A percentile compares a stretch with the other conserved stretches of the same genome.
These are phyloP conservation scores for Nelumbo lutea DNA, from an alignment of 164 flowering plant genomes.

Conservation along the genomic window DNA sequence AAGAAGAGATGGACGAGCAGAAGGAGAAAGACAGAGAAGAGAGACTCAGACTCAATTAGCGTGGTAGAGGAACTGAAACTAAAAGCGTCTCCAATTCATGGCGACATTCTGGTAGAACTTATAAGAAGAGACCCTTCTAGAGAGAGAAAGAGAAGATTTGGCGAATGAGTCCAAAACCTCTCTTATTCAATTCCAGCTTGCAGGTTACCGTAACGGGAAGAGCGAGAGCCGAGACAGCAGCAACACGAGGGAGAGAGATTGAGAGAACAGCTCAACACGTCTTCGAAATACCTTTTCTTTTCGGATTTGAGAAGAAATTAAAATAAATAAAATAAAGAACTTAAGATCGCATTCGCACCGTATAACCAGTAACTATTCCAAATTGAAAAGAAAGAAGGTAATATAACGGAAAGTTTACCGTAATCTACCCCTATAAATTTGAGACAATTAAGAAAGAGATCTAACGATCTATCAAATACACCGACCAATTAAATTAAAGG, in stretches of 20 bases:
- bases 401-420: too few relatives aligned
- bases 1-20: background rate
- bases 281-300: slow-evolving; percentile 18
- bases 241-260: background rate
- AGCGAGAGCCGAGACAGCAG: background rate
- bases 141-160: slow-evolving; percentile 5
- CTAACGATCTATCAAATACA: too few relatives aligned
- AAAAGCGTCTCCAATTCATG: slow-evolving; percentile 2
- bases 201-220: slow-evolving; percentile 4
- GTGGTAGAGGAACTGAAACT: slow-evolving; percentile 4
- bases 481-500: too few relatives aligned
- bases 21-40: background rate
- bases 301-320: background rate
- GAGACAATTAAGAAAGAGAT: too few relatives aligned
- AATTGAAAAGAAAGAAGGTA: too few relatives aligned
- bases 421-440: too few relatives aligned
- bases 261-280: slow-evolving; percentile 22
- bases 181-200: slow-evolving; percentile 19
- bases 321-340: background rate
- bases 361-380: too few relatives aligned
- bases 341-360: too few relatives aligned
- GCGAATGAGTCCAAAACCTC: slow-evolving; percentile 18
- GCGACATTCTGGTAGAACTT: slow-evolving; percentile 7
- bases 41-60: background rate
- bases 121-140: slow-evolving; percentile 3